Evolutionary conservation across 2,329 filamentous ascomycete genomes (phyloP).

Genomic region (Aspergillus sp.): DNA sequence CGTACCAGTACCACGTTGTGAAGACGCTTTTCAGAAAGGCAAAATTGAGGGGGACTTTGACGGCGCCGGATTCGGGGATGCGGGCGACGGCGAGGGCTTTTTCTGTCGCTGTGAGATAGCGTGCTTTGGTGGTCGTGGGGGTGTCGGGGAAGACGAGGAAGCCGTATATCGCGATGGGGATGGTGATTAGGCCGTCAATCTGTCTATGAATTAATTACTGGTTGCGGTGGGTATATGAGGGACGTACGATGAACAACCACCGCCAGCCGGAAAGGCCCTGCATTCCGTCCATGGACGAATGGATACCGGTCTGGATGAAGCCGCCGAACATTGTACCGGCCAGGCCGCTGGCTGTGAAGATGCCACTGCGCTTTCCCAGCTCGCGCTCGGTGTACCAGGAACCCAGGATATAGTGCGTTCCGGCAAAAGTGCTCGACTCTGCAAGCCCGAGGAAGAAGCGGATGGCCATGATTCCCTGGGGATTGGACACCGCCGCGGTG

Average conservation of each 20-base stretch:
- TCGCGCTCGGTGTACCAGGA: constrained; percentile 44
- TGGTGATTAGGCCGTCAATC: constrained; percentile 42
- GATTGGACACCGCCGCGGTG: constrained; percentile 29
- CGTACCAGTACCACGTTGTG: constrained; percentile 38
- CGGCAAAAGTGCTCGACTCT: constrained; percentile 34
- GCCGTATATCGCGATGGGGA: constrained; percentile 46
- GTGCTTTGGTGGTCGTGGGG: constrained; percentile 35
- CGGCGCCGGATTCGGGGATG: constrained; percentile 24
- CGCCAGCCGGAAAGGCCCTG: constrained; percentile 6
- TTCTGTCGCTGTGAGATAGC: constrained; percentile 34
- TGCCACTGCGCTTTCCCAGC: constrained; percentile 6
- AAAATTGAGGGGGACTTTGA: constrained; percentile 21
- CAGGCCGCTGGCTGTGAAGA: constrained; percentile 7
- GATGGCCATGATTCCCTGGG: constrained; percentile 34
- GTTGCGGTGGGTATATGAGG: not conserved
- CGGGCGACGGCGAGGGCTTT: constrained; percentile 31
- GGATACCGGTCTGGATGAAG: constrained; percentile 10
- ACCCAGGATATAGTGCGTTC: constrained; percentile 40
- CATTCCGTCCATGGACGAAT: constrained; percentile 8
- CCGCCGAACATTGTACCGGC: constrained; percentile 11
- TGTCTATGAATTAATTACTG: constrained; percentile 1
- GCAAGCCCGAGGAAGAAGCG: constrained; percentile 40
- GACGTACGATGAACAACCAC: constrained; percentile 10
- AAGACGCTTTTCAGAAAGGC: constrained; percentile 33
- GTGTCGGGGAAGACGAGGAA: constrained; percentile 43